phyloP scores from a whole-genome alignment of 805 yeast genomes.

The Candida silvicultrix region DNA sequence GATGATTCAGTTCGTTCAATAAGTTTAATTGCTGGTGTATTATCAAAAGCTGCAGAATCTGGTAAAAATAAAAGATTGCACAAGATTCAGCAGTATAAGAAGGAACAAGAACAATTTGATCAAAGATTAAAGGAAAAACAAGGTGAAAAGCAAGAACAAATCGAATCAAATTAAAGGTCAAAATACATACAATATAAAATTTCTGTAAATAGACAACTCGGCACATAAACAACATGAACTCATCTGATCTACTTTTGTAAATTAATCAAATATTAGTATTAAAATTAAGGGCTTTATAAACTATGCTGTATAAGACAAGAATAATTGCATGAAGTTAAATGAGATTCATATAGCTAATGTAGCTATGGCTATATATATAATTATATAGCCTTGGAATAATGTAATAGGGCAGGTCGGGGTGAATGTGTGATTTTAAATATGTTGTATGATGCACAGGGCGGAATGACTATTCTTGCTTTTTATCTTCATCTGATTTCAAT shows the following conservation, averaged over 20 bases:
- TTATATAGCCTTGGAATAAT: too few species aligned
- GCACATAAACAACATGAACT: too few species aligned
- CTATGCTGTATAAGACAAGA: too few species aligned
- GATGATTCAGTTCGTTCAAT: conserved; percentile 85
- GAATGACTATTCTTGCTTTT: not conserved
- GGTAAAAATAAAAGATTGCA: conserved; percentile 44
- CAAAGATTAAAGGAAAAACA: not conserved
- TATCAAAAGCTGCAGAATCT: conserved; percentile 77
- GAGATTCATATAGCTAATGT: too few species aligned
- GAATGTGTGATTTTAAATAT: not conserved
- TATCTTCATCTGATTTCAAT: not conserved
- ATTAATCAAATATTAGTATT: too few species aligned
- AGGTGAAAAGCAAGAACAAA: not conserved
- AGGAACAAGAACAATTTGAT: not conserved
- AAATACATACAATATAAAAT: conserved; percentile 15
- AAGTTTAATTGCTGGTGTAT: conserved; percentile 72
- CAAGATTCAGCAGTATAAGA: conserved; percentile 6
- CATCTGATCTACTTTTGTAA: too few species aligned
- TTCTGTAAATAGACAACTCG: not conserved
- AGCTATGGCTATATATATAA: too few species aligned
- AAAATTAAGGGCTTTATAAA: too few species aligned
- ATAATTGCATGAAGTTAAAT: too few species aligned
- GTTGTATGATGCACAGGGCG: not conserved
- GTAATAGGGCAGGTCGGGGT: too few species aligned
- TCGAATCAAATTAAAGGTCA: not conserved